These are phyloP conservation scores for Tulasnella sp. DNA, from an alignment of 768 basidiomycete genomes.

Conservation along the genomic window DNA sequence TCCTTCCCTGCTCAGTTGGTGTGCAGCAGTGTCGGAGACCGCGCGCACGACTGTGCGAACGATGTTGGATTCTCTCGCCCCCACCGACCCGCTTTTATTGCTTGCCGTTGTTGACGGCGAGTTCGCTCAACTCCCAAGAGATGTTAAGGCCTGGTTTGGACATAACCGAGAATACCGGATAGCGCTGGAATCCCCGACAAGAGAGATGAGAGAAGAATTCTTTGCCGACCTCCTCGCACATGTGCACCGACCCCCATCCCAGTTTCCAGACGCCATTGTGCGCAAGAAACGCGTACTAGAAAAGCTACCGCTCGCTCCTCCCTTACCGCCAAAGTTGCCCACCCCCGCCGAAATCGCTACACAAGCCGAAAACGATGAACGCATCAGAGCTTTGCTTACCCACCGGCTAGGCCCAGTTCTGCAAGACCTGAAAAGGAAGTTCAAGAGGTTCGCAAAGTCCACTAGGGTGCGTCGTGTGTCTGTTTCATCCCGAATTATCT, in stretches of 20 bases:
- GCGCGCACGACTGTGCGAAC: conserved; percentile 74
- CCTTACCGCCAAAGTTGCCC: conserved; percentile 71
- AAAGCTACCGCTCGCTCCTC: conserved; percentile 76
- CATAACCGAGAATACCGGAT: conserved; percentile 56
- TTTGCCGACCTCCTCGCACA: conserved; percentile 63
- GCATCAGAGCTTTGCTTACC: conserved; percentile 66
- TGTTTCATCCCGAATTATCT: not conserved
- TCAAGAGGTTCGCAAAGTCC: conserved; percentile 75
- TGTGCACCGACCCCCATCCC: conserved; percentile 61
- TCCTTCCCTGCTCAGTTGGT: conserved; percentile 79
- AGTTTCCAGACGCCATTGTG: conserved; percentile 81
- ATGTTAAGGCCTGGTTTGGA: conserved; percentile 92
- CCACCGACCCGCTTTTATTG: conserved; percentile 87
- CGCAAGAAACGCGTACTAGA: conserved; percentile 76
- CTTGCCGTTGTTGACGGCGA: conserved; percentile 78
- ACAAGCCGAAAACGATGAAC: conserved; percentile 72
- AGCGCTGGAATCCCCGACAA: conserved; percentile 40
- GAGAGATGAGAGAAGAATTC: conserved; percentile 53
- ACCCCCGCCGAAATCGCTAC: conserved; percentile 68
- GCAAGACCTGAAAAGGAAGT: conserved; percentile 81
- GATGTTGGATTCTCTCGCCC: conserved; percentile 81
- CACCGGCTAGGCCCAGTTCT: conserved; percentile 85
- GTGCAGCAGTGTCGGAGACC: conserved; percentile 69
- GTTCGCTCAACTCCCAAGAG: conserved; percentile 54
- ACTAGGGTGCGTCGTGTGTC: conserved; percentile 45